Evolutionary conservation across 2,329 filamentous ascomycete genomes (phyloP), one percentile per base, ranked within the genome.

Genomic region (Cercospora sp.): DNA sequence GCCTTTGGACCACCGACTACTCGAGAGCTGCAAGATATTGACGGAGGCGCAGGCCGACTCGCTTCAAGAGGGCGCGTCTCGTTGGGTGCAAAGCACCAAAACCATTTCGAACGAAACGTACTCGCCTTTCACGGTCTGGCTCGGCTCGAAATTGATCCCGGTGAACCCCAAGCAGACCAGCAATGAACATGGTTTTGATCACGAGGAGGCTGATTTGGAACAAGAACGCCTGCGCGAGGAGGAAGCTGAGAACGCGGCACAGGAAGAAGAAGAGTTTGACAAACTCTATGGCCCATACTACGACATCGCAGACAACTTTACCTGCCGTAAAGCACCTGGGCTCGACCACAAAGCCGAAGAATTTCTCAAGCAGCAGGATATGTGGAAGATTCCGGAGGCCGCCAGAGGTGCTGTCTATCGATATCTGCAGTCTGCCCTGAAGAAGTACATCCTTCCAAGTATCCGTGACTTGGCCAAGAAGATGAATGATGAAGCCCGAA

Each of bases 361-460:
- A 55, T 72, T 81, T 37, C 71, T 84, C 51, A 73, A 80, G 61
- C 77, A 78, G 24, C 61, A 82, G 0, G 85, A 94, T 71, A 78
- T 94, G 16, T 91, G 87, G 79, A 81, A 84, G 0, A 86, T 94
- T 10, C 83, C 84, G 0, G 73, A 79, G 0, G 77, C 80, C 3
- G 77, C 84, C 18, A 87, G 92, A 5, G 89, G 89, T 0, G 81
- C 84, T 0, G 82, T 94, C 0, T 96, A 94, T 78, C 85, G 87
- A 53, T 81, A 86, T 65, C 84, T 94, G 65, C 87, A 89, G 71
- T 79, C 82, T 1, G 77, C 82, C 62, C 78, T 88, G 1, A 85
- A 92, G 64, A 78, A 79, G 1, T 75, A 78, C 1, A 78, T 89
- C 1, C 74, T 80, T 1, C 66, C 76, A 0, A 75, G 80, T 0